A percentile compares a stretch with the other conserved stretches of the same genome.
phyloP scores from a whole-genome alignment of 1,284 basidiomycete genomes.

The Fistulinella cinereoalba region DNA sequence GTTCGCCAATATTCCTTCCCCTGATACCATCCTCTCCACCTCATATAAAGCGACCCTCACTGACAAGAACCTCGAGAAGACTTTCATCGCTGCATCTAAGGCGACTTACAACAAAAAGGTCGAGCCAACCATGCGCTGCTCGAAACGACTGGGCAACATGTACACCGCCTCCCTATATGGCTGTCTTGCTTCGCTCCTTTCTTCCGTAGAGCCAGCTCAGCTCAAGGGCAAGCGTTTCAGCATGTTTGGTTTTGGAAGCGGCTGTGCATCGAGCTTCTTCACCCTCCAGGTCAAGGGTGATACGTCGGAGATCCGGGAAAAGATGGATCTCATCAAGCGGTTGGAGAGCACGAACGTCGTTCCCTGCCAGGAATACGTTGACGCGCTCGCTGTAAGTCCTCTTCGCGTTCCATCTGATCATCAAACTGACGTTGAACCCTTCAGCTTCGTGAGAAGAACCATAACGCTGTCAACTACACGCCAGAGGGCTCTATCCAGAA shows the following conservation, averaged over 20 bases:
- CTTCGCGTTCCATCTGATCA: not conserved
- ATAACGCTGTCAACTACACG: constrained; percentile 86
- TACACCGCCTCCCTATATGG: constrained; percentile 98
- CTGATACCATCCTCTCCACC: constrained; percentile 65
- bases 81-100: constrained; percentile 77
- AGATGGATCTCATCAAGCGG: constrained; percentile 77
- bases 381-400: constrained; percentile 62
- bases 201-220: constrained; percentile 63
- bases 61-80: constrained; percentile 96
- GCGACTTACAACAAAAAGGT: constrained; percentile 70
- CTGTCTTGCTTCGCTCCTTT: constrained; percentile 82
- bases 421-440: constrained; percentile 4
- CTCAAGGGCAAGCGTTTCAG: constrained; percentile 80
- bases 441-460: constrained; percentile 93
- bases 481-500: constrained; percentile 87
- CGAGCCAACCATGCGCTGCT: constrained; percentile 77
- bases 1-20: constrained; percentile 73
- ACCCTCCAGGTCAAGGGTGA: constrained; percentile 83
- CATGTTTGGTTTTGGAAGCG: constrained; percentile 93
- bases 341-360: constrained; percentile 88
- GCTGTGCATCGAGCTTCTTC: constrained; percentile 92
- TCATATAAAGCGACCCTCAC: constrained; percentile 74
- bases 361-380: constrained; percentile 83
- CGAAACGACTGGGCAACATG: constrained; percentile 93
- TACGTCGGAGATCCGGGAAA: constrained; percentile 74